Conservation (phyloP, 2,329 filamentous ascomycete genomes). For the Paecilomyces dactylethromorphus region DNA sequence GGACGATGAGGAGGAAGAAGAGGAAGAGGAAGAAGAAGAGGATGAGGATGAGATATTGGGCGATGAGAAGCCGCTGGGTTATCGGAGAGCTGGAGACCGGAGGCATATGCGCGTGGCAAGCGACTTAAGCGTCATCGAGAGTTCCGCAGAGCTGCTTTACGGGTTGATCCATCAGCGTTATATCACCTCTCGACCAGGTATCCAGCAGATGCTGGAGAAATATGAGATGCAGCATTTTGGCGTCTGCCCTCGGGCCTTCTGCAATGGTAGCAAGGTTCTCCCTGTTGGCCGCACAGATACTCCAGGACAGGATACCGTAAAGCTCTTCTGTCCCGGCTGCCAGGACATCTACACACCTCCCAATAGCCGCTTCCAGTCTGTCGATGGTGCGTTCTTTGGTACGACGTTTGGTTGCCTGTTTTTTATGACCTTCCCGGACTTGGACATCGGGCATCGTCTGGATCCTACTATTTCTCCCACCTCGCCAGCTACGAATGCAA, state of each 20-base stretch:
- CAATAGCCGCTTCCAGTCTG: slow-evolving; percentile 93
- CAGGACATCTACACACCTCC: slow-evolving; percentile 95
- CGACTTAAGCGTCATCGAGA: slow-evolving; percentile 92
- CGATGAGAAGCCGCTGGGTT: slow-evolving; percentile 41
- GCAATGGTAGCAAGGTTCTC: slow-evolving; percentile 80
- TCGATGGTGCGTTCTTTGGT: slow-evolving; percentile 96
- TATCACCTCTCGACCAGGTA: slow-evolving; percentile 91
- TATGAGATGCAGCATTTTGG: slow-evolving; percentile 97
- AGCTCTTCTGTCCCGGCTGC: slow-evolving; percentile 95
- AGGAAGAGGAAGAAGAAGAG: slow-evolving; percentile 63
- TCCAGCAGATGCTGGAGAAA: slow-evolving; percentile 99
- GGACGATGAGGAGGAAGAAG: slow-evolving; percentile 65
- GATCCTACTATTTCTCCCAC: slow-evolving; percentile 35
- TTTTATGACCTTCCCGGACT: slow-evolving; percentile 96
- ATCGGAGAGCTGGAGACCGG: slow-evolving; percentile 54
- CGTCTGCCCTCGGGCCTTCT: slow-evolving; percentile 88
- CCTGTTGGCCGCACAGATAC: slow-evolving; percentile 93
- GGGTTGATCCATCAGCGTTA: slow-evolving; percentile 97
- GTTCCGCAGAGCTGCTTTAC: slow-evolving; percentile 95
- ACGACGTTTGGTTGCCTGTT: slow-evolving; percentile 96
- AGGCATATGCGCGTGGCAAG: slow-evolving; percentile 82
- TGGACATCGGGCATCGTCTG: slow-evolving; percentile 71
- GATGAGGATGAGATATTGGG: slow-evolving; percentile 62
- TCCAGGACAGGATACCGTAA: slow-evolving; percentile 93
- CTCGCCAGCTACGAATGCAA: slow-evolving; percentile 13